phyloP scores from a whole-genome alignment of 345 rosid genomes.

The Atalantia buxifolia region DNA sequence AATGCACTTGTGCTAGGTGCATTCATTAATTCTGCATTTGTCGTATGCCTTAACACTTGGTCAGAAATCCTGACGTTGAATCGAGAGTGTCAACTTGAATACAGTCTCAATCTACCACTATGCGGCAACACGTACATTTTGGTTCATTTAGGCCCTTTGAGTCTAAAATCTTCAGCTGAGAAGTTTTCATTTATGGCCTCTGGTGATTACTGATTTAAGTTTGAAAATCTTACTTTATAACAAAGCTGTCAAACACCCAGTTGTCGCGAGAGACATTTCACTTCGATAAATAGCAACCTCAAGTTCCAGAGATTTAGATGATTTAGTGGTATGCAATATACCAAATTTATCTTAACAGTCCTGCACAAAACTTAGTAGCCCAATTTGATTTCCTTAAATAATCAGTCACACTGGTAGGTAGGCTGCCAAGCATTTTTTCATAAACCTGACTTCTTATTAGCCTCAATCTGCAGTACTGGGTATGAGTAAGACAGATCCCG shows the following conservation, averaged over 20 bases:
- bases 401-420: neutral
- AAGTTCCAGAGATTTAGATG: neutral
- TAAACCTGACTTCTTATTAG: neutral
- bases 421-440: neutral
- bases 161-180: neutral
- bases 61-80: too few relatives aligned
- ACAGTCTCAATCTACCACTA: neutral
- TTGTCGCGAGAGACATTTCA: neutral
- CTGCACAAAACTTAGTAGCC: neutral
- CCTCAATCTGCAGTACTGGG: neutral
- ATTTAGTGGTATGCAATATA: neutral
- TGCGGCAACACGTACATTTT: neutral
- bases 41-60: neutral
- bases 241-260: neutral
- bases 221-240: neutral
- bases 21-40: conserved; percentile 16
- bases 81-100: too few relatives aligned
- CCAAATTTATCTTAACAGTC: too few relatives aligned
- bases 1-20: neutral
- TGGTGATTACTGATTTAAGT: neutral
- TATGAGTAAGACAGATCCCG: conserved; percentile 18
- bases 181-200: neutral
- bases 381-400: neutral
- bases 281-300: neutral
- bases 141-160: neutral